Percentiles rank a stretch among this genome's conserved stretches.
Evolutionary conservation across 352 stramenopile genomes (phyloP).

Genomic region (Phytophthora cajani): DNA sequence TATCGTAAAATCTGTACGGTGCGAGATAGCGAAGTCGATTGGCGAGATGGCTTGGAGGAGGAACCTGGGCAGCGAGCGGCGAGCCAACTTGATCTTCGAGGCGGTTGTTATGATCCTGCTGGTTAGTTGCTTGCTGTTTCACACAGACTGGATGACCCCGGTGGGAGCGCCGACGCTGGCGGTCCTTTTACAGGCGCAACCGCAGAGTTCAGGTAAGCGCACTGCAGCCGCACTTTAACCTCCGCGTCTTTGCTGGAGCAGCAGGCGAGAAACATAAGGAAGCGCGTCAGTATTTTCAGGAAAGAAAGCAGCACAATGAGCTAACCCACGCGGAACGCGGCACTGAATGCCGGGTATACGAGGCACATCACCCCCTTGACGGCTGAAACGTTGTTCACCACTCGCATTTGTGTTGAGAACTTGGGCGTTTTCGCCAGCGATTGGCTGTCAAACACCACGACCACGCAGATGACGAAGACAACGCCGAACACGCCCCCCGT

Average conservation of each 20-base stretch:
- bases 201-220: constrained; percentile 16
- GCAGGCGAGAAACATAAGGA: constrained; percentile 2
- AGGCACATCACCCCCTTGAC: constrained; percentile 22
- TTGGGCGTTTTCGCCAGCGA: constrained; percentile 10
- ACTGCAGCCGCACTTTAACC: neutral
- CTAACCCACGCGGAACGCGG: constrained; percentile 6
- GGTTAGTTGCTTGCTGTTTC: neutral
- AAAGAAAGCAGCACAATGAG: constrained; percentile 16
- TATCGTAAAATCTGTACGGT: neutral
- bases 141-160: neutral
- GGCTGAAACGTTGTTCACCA: constrained; percentile 16
- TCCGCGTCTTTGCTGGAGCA: constrained; percentile 8
- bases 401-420: constrained; percentile 8
- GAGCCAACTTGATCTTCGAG: neutral
- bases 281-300: constrained; percentile 15
- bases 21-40: constrained; percentile 1
- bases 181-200: constrained; percentile 4
- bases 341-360: constrained; percentile 29
- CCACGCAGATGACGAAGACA: constrained; percentile 18
- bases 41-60: neutral
- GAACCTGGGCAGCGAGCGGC: constrained; percentile 9
- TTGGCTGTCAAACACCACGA: constrained; percentile 15
- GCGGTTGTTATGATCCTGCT: neutral
- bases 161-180: neutral
- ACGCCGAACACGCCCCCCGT: constrained; percentile 22